phyloP scores from a whole-genome alignment of 768 basidiomycete genomes.

The Filobasidium wieringae region DNA sequence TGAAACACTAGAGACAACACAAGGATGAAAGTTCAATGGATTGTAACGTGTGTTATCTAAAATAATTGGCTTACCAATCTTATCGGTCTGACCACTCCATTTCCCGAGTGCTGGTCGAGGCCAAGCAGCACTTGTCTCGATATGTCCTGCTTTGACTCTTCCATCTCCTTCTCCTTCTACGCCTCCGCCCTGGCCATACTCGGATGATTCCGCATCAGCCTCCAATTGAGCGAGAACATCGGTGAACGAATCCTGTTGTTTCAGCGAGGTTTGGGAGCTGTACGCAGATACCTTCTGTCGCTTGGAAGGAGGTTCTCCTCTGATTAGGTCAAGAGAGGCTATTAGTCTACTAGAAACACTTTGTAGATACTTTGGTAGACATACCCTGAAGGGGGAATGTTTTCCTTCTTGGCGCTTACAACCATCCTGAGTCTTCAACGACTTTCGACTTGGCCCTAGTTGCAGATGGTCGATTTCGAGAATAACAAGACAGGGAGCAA shows the following conservation, averaged over 20 bases:
- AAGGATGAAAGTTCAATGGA: background rate
- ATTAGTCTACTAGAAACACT: background rate
- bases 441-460: too few species aligned
- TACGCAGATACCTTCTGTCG: slow-evolving; percentile 3
- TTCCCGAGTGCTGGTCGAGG: slow-evolving; percentile 24
- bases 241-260: slow-evolving; percentile 15
- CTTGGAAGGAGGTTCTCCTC: slow-evolving; percentile 6
- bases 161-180: slow-evolving; percentile 1
- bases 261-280: background rate
- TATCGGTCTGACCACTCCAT: background rate
- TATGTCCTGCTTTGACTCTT: slow-evolving; percentile 10
- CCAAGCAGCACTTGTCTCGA: slow-evolving; percentile 36
- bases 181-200: slow-evolving; percentile 5
- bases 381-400: background rate
- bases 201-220: slow-evolving; percentile 9
- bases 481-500: too few species aligned
- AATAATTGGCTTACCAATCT: background rate
- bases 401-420: background rate
- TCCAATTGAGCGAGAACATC: slow-evolving; percentile 15
- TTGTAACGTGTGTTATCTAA: too few species aligned
- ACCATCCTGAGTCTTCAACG: too few species aligned
- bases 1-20: slow-evolving; percentile 59
- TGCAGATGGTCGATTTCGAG: too few species aligned
- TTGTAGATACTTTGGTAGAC: too few species aligned
- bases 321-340: background rate